A percentile compares a stretch with the other conserved stretches of the same genome.
phyloP scores from a whole-genome alignment of 164 flowering plant genomes.

The Chimonanthus praecox region DNA sequence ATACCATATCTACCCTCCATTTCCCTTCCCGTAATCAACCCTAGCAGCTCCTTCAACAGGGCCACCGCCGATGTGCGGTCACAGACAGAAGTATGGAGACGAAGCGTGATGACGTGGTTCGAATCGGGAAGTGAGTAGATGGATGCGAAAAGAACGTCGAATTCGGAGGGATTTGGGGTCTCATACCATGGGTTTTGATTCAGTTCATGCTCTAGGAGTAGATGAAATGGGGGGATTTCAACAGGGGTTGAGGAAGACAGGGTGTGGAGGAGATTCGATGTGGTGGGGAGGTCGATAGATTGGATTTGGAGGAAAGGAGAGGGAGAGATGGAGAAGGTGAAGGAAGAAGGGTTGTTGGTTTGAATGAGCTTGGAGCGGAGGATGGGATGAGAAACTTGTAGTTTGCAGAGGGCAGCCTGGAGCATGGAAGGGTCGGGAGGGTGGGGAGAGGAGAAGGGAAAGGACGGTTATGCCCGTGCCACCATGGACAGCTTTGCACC shows the following conservation, averaged over 20 bases:
- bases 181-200: constrained; percentile 53
- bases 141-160: constrained; percentile 36
- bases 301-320: constrained; percentile 37
- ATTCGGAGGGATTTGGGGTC: constrained; percentile 3
- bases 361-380: constrained; percentile 58
- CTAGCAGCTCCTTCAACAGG: constrained; percentile 40
- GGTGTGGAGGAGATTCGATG: neutral
- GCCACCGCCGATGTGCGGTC: constrained; percentile 63
- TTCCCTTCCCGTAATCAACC: constrained; percentile 16
- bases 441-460: constrained; percentile 47
- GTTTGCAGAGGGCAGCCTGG: constrained; percentile 46
- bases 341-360: constrained; percentile 27
- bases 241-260: neutral
- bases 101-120: constrained; percentile 44
- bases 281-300: constrained; percentile 14
- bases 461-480: constrained; percentile 90
- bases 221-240: constrained; percentile 32
- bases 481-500: constrained; percentile 67
- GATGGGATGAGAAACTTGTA: constrained; percentile 66
- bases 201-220: constrained; percentile 63
- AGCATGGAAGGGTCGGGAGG: constrained; percentile 32
- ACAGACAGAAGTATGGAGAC: constrained; percentile 67
- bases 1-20: constrained; percentile 22
- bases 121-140: constrained; percentile 32
- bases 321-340: constrained; percentile 35